Base-by-base conservation (phyloP, 345 rosid genomes). In the Boechera divaricarpa region DNA sequence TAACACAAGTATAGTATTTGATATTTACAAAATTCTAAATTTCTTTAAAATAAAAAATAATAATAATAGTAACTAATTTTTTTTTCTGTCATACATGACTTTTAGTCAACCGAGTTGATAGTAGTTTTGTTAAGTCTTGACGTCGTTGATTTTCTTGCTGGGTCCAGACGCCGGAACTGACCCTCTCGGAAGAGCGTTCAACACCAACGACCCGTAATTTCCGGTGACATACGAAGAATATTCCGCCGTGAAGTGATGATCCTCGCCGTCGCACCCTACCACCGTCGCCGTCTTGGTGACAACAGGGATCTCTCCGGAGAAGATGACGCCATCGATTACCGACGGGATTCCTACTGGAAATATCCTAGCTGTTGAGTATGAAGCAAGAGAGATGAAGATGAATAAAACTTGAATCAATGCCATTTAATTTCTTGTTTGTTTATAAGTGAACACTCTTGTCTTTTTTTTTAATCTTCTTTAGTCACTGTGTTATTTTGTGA, bases 101-200 rank as follows among this genome's bases (percentile, higher is more conserved):
- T 15, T 33, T 35, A 35, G 63, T 58, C 28, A 35, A 13, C 10
- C 1, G 26, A 9, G 13, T 58, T 67, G 42, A 28, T 10, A 38
- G 10, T 12, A 70, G 9, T 47, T 45, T 48, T n/a, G 31, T 29
- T 82, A 89, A 85, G 82, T 75, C n/a, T 83, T 79, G 42, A 79
- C 39, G 9, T 63, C 61, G 78, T 91, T 79, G 76, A 74, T 76
- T 69, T 82, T 77, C 70, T 69, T 70, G 81, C 94, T 83, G 29
- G 94, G 92, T 8, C 78, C 91, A 48, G 94, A 86, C 29, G 84
- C 67, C 5, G 87, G 77, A 29, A 63, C 48, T 5, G 74, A 41
- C 55, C 94, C 92, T 80, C 80, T 91, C 0, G 94, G 97, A 45
- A 91, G 88, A 80, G 78, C 67, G 42, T 69, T 84, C 72, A 91